These are phyloP conservation scores for Blastobotrys illinoisensis DNA, from an alignment of 1,139 yeast genomes.

Conservation along the genomic window DNA sequence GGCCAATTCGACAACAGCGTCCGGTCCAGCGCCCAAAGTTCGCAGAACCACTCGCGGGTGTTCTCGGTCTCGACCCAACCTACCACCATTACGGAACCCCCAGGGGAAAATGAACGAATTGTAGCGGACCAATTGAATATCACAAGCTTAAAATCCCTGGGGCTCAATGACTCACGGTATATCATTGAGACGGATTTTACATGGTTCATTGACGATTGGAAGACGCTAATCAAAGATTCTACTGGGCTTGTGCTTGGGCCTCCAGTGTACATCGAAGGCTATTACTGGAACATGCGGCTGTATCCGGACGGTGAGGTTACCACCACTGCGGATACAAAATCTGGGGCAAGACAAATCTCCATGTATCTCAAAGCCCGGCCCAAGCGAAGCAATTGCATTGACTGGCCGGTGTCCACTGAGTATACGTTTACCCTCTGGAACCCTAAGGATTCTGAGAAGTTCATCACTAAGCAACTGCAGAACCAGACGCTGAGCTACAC, in stretches of 20 bases:
- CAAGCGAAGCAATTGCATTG: not conserved
- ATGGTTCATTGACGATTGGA: conserved; percentile 8
- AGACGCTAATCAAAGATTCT: not conserved
- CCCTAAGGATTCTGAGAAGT: not conserved
- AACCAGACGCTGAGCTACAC: conserved; percentile 7
- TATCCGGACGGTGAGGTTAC: conserved; percentile 2
- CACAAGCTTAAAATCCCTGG: conserved; percentile 4
- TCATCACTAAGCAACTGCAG: not conserved
- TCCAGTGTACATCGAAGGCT: conserved; percentile 3
- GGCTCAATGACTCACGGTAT: conserved; percentile 6
- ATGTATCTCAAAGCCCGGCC: not conserved
- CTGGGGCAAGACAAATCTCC: not conserved
- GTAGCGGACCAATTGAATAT: not conserved
- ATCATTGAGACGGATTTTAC: conserved; percentile 7
- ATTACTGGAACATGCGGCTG: conserved; percentile 6
- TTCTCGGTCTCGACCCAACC: not conserved
- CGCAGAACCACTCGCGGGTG: not conserved
- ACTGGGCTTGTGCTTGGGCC: not conserved
- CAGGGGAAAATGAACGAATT: not conserved
- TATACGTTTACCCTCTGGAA: not conserved
- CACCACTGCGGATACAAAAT: not conserved
- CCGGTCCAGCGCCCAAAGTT: not conserved
- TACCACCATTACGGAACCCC: not conserved
- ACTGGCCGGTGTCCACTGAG: not conserved
- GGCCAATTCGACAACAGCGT: not conserved